Evolutionary conservation across 2,329 filamentous ascomycete genomes (phyloP), one percentile per base, ranked within the genome.

Genomic region (Diaporthe eres): DNA sequence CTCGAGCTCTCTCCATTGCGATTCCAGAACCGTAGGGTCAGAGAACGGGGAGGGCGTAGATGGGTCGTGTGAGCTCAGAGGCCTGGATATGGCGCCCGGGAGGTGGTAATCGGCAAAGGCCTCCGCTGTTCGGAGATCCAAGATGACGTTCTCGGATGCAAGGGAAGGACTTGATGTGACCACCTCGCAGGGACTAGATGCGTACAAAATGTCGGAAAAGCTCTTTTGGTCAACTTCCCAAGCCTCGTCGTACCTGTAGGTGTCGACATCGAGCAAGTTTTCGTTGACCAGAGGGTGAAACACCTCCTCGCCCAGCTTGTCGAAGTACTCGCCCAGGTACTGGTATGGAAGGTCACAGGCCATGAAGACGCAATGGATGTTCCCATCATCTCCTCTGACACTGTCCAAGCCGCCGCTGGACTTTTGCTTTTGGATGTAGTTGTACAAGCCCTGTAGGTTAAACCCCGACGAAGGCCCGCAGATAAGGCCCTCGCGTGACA

Each of bases 381-480:
- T 37, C 7, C 63, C 63, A 37, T 67, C 63, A 9, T 51, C 63
- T 51, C 28, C 44, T 1, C 44, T 44, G 4, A 67, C 28, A 2
- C 28, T 15, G 10, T 67, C 44, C 28, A 67, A 3, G 0, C 10
- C 12, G 12, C 63, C 63, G 13, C 51, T 19, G 19, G 47, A 51
- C 19, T n/a, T 15, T 51, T 49, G 44, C n/a, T 67, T 51, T 25
- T 51, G 28, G 17, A 67, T 47, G 44, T 17, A 67, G 31, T 39
- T 67, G 44, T 51, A 67, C 44, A 67, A 51, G 42, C 61, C 61
- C 15, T 67, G 61, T 8, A 67, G 7, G 42, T 67, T 67, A 19
- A 67, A 67, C 2, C 44, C 61, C 8, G 61, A 67, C 1, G 61
- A 51, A n/a, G 61, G 61, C 19, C 61, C 61, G 8, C 61, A 49